Conservation (phyloP, 345 rosid species). For the Passiflora organensis region DNA sequence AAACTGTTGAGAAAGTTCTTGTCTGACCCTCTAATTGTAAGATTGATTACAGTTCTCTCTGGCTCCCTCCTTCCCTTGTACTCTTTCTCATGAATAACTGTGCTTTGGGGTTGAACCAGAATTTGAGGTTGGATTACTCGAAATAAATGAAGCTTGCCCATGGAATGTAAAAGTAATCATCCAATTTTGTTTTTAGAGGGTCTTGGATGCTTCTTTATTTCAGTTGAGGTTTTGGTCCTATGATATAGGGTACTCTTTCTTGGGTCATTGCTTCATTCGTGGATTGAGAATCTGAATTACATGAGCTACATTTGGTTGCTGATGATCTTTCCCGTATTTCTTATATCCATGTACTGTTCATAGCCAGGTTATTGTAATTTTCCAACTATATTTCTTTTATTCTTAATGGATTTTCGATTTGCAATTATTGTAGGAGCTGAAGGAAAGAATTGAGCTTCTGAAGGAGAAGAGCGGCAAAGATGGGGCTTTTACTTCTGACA, state of each 20-base stretch:
- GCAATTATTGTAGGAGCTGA: conserved; percentile 54
- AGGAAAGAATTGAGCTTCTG: conserved; percentile 62
- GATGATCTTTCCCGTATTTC: too few species aligned
- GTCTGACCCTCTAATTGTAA: too few species aligned
- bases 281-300: not conserved
- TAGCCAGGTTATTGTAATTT: too few species aligned
- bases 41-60: too few species aligned
- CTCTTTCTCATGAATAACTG: too few species aligned
- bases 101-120: too few species aligned
- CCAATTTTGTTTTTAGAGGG: not conserved
- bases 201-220: not conserved
- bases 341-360: too few species aligned
- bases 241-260: not conserved
- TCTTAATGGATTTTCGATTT: not conserved
- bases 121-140: too few species aligned
- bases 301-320: too few species aligned
- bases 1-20: too few species aligned
- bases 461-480: conserved; percentile 48
- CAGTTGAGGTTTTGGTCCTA: not conserved
- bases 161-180: not conserved
- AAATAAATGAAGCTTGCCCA: too few species aligned
- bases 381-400: not conserved
- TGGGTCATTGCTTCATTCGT: not conserved
- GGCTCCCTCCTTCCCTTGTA: too few species aligned
- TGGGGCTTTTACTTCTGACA: conserved; percentile 52